Conservation (phyloP, 805 yeast genomes). For the Candida adriatica region DNA sequence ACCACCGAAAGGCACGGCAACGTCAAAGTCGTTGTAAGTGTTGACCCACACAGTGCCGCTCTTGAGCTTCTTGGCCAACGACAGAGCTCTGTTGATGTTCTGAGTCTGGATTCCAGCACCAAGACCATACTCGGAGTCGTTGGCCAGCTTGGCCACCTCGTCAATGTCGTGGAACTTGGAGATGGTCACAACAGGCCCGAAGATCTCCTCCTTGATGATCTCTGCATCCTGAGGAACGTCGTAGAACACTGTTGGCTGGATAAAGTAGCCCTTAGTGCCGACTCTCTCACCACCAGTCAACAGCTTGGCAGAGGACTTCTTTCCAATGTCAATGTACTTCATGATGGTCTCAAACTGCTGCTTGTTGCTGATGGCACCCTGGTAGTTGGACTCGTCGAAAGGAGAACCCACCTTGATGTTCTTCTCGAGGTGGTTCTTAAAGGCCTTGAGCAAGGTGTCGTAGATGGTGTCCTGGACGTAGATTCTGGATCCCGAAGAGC, state of each 20-base stretch:
- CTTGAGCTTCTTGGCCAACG: slow-evolving; percentile 55
- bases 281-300: slow-evolving; percentile 66
- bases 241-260: slow-evolving; percentile 68
- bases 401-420: slow-evolving; percentile 65
- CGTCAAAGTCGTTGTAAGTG: slow-evolving; percentile 74
- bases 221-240: slow-evolving; percentile 57
- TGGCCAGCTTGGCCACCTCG: slow-evolving; percentile 60
- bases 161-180: slow-evolving; percentile 62
- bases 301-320: slow-evolving; percentile 58
- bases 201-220: slow-evolving; percentile 68
- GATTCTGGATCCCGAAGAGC: slow-evolving; percentile 78
- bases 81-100: slow-evolving; percentile 52
- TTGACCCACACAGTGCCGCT: slow-evolving; percentile 80
- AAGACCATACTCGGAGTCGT: slow-evolving; percentile 67
- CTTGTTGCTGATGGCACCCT: slow-evolving; percentile 75
- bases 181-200: slow-evolving; percentile 73
- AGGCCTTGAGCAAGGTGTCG: slow-evolving; percentile 51
- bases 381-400: slow-evolving; percentile 57
- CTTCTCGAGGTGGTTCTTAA: slow-evolving; percentile 51
- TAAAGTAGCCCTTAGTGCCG: slow-evolving; percentile 62
- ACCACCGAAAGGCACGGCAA: slow-evolving; percentile 76
- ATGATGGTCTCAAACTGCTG: slow-evolving; percentile 64
- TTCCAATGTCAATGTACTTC: slow-evolving; percentile 60
- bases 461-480: slow-evolving; percentile 68
- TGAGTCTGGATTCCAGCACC: slow-evolving; percentile 78